Evolutionary conservation across 768 basidiomycete species (phyloP).

Genomic region (Leccinum uliginosum): DNA sequence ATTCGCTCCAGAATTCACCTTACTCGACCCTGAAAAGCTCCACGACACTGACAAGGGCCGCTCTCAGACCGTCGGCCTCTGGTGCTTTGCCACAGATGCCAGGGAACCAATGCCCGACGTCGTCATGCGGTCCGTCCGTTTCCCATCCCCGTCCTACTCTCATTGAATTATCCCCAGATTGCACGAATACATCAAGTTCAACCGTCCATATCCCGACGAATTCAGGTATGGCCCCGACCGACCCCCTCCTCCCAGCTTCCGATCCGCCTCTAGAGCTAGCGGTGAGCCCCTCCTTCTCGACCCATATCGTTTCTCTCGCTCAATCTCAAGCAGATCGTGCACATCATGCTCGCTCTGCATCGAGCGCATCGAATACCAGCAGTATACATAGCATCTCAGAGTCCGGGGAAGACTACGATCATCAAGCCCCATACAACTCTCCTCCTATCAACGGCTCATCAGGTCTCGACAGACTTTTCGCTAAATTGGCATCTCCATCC

Average conservation of each 20-base stretch:
- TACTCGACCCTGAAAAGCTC: constrained; percentile 40
- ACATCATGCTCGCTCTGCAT: constrained; percentile 27
- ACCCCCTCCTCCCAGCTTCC: constrained; percentile 56
- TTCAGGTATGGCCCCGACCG: constrained; percentile 65
- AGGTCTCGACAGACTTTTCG: constrained; percentile 42
- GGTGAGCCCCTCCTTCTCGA: constrained; percentile 11
- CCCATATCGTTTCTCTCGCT: background rate
- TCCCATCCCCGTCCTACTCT: no score
- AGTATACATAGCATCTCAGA: constrained; percentile 34
- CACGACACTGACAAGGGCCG: constrained; percentile 51
- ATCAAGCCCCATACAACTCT: constrained; percentile 8
- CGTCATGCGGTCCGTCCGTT: constrained; percentile 53
- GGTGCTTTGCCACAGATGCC: constrained; percentile 68
- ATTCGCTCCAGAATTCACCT: constrained; percentile 47
- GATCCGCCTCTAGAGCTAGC: constrained; percentile 29
- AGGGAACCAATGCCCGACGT: constrained; percentile 71
- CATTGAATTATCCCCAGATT: constrained; percentile 37
- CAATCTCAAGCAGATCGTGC: constrained; percentile 18
- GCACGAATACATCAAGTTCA: constrained; percentile 62
- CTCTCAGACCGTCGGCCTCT: constrained; percentile 61
- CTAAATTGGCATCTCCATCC: constrained; percentile 32
- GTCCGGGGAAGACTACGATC: constrained; percentile 26
- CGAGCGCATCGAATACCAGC: constrained; percentile 32
- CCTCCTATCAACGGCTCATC: constrained; percentile 23
- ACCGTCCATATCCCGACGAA: constrained; percentile 66